Percentiles rank a stretch among this genome's conserved stretches.
phyloP scores from a whole-genome alignment of 331 rosid species.

The Rosa hybrid region DNA sequence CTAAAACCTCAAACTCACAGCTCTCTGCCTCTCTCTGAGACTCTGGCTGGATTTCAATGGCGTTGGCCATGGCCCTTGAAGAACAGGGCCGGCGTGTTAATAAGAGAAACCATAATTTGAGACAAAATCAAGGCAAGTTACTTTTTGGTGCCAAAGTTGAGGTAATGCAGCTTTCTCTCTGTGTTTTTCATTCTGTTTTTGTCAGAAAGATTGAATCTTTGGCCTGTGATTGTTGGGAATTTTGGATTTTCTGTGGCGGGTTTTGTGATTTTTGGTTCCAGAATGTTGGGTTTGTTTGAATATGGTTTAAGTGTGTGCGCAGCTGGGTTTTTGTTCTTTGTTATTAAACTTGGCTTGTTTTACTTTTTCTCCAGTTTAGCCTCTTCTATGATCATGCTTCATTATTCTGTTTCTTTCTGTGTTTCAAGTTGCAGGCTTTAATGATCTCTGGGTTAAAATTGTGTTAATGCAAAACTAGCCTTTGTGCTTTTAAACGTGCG shows the following conservation, averaged over 20 bases:
- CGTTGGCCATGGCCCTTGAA: constrained; percentile 32
- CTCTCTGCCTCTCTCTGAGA: constrained; percentile 5
- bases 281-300: neutral
- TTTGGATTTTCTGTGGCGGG: neutral
- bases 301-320: neutral
- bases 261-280: neutral
- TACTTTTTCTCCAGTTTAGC: neutral
- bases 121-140: constrained; percentile 32
- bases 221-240: neutral
- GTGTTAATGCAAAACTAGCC: neutral
- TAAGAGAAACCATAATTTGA: constrained; percentile 37
- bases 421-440: neutral
- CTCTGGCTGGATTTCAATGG: constrained; percentile 42
- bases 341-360: neutral
- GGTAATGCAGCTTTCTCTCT: constrained; percentile 43
- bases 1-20: neutral
- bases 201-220: neutral
- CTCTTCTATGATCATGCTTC: neutral
- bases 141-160: constrained; percentile 51
- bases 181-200: neutral
- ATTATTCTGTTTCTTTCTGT: neutral
- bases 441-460: constrained; percentile 9
- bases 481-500: neutral
- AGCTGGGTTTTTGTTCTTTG: neutral
- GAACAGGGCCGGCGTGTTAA: neutral